Base-by-base conservation (phyloP, 1,139 yeast genomes). In the Lodderomyces pseudojiufengensis region DNA sequence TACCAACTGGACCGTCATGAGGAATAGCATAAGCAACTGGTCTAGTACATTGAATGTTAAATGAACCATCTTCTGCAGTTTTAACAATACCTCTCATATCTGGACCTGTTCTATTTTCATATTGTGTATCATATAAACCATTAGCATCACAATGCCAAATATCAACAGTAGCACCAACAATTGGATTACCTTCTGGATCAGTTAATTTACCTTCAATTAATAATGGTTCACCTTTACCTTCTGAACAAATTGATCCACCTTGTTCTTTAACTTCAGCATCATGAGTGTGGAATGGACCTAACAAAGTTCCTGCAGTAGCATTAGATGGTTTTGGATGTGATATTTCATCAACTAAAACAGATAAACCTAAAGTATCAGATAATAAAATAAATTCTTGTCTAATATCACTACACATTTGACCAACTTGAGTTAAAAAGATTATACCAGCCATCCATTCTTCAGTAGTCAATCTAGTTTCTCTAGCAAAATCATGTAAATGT, bases 21-120 rank as follows among this genome's bases (percentile, higher is more conserved):
- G 68, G 69, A 39, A 63, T 63, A 11, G 68, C 65, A 37, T 63
- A 63, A 21, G 66, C 51, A 7, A 61, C 63, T 5, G 69, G 69
- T 21, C 50, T 51, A 15, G 62, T 50, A 23, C 61, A 61, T 33
- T 55, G 47, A 33, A 55, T 55, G 25, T 49, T 40, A 40, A 53
- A 61, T 24, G 49, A 38, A 9, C 69, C 70, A 31, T 57, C 53
- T n/a, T 38, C 42, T 24, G 51, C 50, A 3, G 65, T 53, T 33
- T 35, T 41, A 27, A 59, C 48, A 28, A 61, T 54, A 5, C 68
- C 69, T 39, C 69, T 49, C 50, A 61, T 50, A 29, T 61, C 63
- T 18, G 60, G 60, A 23, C 39, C 41, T 1, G 41, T 44, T 36
- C 52, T 45, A 24, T 47, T 40, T 7, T 40, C 42, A 35, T 52